Percentiles rank a stretch among this genome's conserved stretches.
phyloP scores from a whole-genome alignment of 345 rosid species.

The Rhodamnia argentea region DNA sequence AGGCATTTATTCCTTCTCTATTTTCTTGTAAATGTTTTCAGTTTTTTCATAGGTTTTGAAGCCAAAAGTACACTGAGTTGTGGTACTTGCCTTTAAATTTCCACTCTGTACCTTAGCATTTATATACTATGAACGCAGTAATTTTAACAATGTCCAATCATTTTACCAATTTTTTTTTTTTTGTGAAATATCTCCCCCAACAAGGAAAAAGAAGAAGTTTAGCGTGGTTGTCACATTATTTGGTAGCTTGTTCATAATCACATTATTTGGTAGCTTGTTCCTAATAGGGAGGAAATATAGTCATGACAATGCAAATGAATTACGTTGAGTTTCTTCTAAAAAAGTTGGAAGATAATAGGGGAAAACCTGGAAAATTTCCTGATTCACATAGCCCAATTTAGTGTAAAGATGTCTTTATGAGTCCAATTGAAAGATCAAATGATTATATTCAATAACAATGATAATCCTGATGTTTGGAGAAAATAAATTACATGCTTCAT shows the following conservation, averaged over 20 bases:
- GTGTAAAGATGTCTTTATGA: background rate
- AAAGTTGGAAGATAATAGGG: background rate
- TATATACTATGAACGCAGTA: background rate
- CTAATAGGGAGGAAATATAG: background rate
- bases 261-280: background rate
- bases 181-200: background rate
- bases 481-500: background rate
- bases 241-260: background rate
- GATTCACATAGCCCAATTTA: background rate
- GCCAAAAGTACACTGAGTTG: background rate
- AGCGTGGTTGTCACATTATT: background rate
- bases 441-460: background rate
- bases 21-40: background rate
- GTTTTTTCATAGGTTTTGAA: background rate
- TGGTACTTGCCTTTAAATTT: background rate
- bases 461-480: background rate
- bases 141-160: background rate
- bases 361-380: background rate
- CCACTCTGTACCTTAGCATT: background rate
- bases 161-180: background rate
- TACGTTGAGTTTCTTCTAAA: background rate
- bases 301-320: background rate
- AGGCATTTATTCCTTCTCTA: background rate
- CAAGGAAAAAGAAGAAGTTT: background rate
- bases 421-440: background rate